These are phyloP conservation scores for Lupinus albus DNA, from an alignment of 306 rosid genomes.

Conservation along the genomic window DNA sequence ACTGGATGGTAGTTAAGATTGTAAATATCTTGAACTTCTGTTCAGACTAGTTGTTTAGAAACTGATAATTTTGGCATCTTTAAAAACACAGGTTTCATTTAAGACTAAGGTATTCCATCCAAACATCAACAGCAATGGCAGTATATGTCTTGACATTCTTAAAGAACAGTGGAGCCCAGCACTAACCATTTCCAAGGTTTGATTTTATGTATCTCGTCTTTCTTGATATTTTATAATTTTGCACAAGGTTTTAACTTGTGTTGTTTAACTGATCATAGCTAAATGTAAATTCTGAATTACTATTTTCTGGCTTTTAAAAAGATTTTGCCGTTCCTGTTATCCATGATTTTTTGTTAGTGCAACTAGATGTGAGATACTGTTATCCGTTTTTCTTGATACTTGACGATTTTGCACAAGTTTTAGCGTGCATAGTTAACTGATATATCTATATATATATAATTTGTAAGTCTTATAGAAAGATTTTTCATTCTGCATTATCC, in stretches of 20 bases:
- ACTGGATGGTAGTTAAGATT: conserved; percentile 1
- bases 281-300: conserved; percentile 8
- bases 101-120: conserved; percentile 98
- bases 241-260: neutral
- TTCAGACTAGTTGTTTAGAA: neutral
- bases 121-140: conserved; percentile 85
- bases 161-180: conserved; percentile 95
- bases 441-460: conserved; percentile 1
- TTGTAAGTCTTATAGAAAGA: neutral
- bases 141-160: conserved; percentile 87
- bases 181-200: conserved; percentile 83
- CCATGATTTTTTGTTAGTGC: neutral
- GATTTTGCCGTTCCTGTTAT: conserved; percentile 2
- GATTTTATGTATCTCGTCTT: conserved; percentile 10
- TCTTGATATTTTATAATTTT: conserved; percentile 1
- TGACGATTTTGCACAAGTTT: neutral
- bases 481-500: conserved; percentile 1
- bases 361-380: neutral
- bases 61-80: conserved; percentile 9
- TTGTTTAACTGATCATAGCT: conserved; percentile 4
- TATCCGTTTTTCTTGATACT: neutral
- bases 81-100: conserved; percentile 70
- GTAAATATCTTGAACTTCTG: neutral
- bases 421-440: conserved; percentile 2
- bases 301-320: neutral